Evolutionary conservation across 176 grass and related monocot genomes (phyloP).

Genomic region (Triticum timopheevii): DNA sequence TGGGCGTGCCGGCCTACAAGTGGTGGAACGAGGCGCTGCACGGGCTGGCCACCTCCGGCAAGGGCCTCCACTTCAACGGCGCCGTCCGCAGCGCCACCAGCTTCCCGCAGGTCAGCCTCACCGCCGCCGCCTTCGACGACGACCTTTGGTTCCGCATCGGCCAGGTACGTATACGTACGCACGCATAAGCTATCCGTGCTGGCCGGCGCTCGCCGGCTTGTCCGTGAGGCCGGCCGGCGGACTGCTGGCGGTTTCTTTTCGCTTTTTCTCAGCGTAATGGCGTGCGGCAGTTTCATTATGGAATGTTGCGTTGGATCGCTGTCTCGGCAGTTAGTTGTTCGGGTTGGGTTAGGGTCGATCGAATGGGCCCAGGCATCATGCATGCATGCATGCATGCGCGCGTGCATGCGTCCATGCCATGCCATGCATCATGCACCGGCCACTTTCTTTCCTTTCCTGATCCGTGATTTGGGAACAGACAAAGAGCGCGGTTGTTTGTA

Average conservation of each 20-base stretch:
- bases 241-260: not conserved
- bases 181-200: too few relatives aligned
- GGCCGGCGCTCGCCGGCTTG: too few relatives aligned
- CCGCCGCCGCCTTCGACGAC: constrained; percentile 72
- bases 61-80: constrained; percentile 33
- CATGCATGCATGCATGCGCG: not conserved
- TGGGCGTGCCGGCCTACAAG: constrained; percentile 61
- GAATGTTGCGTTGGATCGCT: not conserved
- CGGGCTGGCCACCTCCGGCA: constrained; percentile 63
- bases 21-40: constrained; percentile 89
- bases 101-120: constrained; percentile 76
- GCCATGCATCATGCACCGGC: constrained; percentile 15
- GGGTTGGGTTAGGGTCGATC: not conserved
- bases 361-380: not conserved
- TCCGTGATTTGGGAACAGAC: constrained; percentile 33
- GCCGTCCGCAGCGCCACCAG: constrained; percentile 51
- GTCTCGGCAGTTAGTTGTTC: not conserved
- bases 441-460: not conserved
- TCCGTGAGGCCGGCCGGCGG: not conserved
- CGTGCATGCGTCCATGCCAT: not conserved
- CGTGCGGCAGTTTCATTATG: constrained; percentile 10
- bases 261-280: not conserved
- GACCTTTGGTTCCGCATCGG: constrained; percentile 69
- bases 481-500: not conserved
- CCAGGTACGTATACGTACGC: constrained; percentile 34